Base-by-base conservation (phyloP, 768 basidiomycete species). In the Chiua virens region DNA sequence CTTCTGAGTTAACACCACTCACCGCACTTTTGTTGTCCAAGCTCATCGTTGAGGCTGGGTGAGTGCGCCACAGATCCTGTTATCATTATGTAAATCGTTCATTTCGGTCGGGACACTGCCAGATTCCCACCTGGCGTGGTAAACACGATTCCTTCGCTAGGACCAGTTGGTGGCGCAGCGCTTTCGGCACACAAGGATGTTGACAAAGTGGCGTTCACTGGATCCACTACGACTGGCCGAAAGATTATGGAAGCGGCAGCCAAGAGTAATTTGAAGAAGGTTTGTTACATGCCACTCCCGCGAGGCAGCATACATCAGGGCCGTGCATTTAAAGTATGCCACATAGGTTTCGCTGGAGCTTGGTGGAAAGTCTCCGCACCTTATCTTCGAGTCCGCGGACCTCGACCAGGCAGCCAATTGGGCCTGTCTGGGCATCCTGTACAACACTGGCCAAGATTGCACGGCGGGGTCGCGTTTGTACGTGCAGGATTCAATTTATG, bases 131-230 rank as follows among this genome's bases (percentile, higher is more conserved):
- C 90, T 3, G 96, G 96, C 38, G 93, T 96, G 13, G 64, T 98
- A 54, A 96, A 97, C 70, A 89, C 88, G 22, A 77, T 97, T 5
- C 87, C 90, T 5, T 94, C 93, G 21, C 73, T 87, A 36, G 95
- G 95, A 25, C 56, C 78, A 42, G 79, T 90, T 35, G 92, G 92
- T 47, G 95, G 95, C 25, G 88, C 89, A 8, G 91, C 92, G 3
- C 78, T 98, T 52, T 74, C 94, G 6, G 69, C 80, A 11, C 96
- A 98, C 70, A 78, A 68, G 49, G 89, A 87, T 57, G 87, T 98
- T 42, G 92, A 97, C 74, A 96, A 97, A 71, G 80, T 98, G 54
- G 94, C 95, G 3, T 97, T 98, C 70, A 98, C 96, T 9, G 96
- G 96, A 41, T 92, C 89, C 32, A 95, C 93, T 14, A 64, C 81